A percentile compares a stretch with the other conserved stretches of the same genome.
phyloP scores from a whole-genome alignment of 2,329 filamentous ascomycete genomes.

The Cordyceps cateniannulata region DNA sequence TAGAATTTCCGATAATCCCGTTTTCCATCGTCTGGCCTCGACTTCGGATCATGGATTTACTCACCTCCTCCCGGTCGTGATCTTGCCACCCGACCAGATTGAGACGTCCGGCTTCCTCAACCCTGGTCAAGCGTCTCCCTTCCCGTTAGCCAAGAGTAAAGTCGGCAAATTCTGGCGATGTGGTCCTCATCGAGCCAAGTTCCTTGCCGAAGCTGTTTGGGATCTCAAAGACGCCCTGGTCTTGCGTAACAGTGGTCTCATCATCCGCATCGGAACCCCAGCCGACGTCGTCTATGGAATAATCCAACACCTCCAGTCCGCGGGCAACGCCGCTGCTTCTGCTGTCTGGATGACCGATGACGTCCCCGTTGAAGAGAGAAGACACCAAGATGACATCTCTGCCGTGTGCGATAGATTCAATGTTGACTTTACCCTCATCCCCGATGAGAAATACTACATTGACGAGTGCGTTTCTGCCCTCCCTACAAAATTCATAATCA shows the following conservation, averaged over 20 bases:
- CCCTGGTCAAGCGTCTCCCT: slow-evolving; percentile 50
- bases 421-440: slow-evolving; percentile 58
- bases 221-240: slow-evolving; percentile 60
- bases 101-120: slow-evolving; percentile 70
- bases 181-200: slow-evolving; percentile 64
- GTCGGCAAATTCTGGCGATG: slow-evolving; percentile 66
- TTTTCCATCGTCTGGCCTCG: slow-evolving; percentile 54
- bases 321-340: slow-evolving; percentile 36
- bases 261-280: slow-evolving; percentile 56
- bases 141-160: slow-evolving; percentile 60
- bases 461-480: slow-evolving; percentile 59
- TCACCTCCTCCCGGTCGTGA: slow-evolving; percentile 64
- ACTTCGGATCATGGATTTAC: slow-evolving; percentile 49
- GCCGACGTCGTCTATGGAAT: slow-evolving; percentile 54
- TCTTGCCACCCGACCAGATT: slow-evolving; percentile 64
- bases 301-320: slow-evolving; percentile 39
- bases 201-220: slow-evolving; percentile 67
- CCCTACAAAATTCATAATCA: neutral
- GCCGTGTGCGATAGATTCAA: slow-evolving; percentile 44
- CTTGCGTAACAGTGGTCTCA: slow-evolving; percentile 51
- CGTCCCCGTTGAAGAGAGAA: slow-evolving; percentile 61
- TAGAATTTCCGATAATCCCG: slow-evolving; percentile 66
- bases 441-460: slow-evolving; percentile 72
- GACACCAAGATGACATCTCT: slow-evolving; percentile 53
- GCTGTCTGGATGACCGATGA: slow-evolving; percentile 71